These are phyloP conservation scores for Paramyrothecium sp. DNA, from an alignment of 2,329 filamentous ascomycete species.

Conservation along the genomic window DNA sequence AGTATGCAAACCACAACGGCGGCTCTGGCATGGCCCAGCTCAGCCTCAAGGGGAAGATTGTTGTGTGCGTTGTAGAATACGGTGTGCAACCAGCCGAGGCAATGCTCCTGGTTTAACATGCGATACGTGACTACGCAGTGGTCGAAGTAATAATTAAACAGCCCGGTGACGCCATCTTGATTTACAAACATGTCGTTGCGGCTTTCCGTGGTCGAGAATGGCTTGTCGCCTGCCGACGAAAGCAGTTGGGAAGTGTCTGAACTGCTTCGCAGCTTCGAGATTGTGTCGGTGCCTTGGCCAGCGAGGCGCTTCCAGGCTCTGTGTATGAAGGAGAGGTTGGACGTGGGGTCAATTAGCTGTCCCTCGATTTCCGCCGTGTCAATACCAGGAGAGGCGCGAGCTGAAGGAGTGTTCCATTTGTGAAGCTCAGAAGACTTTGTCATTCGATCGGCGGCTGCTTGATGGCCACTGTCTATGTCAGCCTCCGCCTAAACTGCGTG, in stretches of 20 bases:
- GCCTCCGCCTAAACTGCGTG: background rate
- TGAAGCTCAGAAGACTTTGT: background rate
- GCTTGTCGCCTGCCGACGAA: conserved; percentile 24
- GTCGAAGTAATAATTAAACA: conserved; percentile 51
- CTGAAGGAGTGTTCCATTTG: conserved; percentile 4
- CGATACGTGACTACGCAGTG: conserved; percentile 58
- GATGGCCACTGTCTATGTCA: background rate
- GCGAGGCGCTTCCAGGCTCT: conserved; percentile 49
- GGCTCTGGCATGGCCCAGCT: conserved; percentile 42
- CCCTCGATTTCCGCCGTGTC: conserved; percentile 41
- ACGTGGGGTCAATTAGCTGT: conserved; percentile 55
- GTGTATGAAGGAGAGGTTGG: conserved; percentile 54
- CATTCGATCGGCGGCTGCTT: background rate
- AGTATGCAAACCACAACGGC: conserved; percentile 46
- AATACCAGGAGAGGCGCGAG: conserved; percentile 25
- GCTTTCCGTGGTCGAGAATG: conserved; percentile 16
- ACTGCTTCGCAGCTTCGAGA: conserved; percentile 12
- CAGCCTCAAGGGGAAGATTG: conserved; percentile 31
- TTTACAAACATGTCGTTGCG: conserved; percentile 14
- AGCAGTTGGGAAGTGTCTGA: conserved; percentile 20
- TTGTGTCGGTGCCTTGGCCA: conserved; percentile 19
- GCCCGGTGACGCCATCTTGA: conserved; percentile 10
- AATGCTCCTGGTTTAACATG: conserved; percentile 51
- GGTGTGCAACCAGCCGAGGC: conserved; percentile 44
- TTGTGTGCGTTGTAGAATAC: conserved; percentile 34